phyloP scores from a whole-genome alignment of 768 basidiomycete genomes.

The Kwoniella newhampshirensis region DNA sequence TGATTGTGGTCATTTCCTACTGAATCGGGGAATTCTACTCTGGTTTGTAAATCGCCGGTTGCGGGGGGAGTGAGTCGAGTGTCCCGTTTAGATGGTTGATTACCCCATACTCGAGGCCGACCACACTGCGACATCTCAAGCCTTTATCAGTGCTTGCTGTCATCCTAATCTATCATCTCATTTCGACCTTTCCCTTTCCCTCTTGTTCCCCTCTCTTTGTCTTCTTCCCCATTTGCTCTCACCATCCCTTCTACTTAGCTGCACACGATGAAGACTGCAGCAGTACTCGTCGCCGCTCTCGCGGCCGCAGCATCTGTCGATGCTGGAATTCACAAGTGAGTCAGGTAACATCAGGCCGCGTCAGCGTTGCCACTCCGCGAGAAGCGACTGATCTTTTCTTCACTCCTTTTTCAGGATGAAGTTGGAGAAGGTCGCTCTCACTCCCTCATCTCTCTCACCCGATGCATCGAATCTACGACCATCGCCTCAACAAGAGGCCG shows the following conservation, averaged over 20 bases:
- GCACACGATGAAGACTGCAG: constrained; percentile 46
- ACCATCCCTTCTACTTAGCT: constrained; percentile 1
- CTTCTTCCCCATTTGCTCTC: constrained; percentile 7
- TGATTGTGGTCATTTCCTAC: not conserved
- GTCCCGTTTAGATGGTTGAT: not conserved
- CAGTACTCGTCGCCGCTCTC: constrained; percentile 46
- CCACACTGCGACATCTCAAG: constrained; percentile 18
- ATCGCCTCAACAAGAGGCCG: constrained; percentile 60
- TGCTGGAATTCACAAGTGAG: constrained; percentile 54
- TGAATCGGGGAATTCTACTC: not conserved
- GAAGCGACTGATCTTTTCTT: constrained; percentile 5
- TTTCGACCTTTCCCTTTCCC: not conserved
- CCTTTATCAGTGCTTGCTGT: constrained; percentile 5
- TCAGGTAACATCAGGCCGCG: constrained; percentile 19
- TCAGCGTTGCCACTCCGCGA: constrained; percentile 43
- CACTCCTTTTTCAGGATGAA: constrained; percentile 65
- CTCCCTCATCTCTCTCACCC: constrained; percentile 55
- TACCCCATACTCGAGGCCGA: not conserved
- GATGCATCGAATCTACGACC: constrained; percentile 61
- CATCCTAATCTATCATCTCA: constrained; percentile 1
- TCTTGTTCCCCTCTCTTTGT: too few relatives aligned
- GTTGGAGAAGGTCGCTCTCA: constrained; percentile 72
- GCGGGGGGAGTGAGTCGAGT: not conserved
- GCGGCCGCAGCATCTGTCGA: constrained; percentile 49
- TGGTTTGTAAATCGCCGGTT: not conserved